These are phyloP conservation scores for Auriscalpium microsporum DNA, from an alignment of 768 basidiomycete genomes.

Conservation along the genomic window DNA sequence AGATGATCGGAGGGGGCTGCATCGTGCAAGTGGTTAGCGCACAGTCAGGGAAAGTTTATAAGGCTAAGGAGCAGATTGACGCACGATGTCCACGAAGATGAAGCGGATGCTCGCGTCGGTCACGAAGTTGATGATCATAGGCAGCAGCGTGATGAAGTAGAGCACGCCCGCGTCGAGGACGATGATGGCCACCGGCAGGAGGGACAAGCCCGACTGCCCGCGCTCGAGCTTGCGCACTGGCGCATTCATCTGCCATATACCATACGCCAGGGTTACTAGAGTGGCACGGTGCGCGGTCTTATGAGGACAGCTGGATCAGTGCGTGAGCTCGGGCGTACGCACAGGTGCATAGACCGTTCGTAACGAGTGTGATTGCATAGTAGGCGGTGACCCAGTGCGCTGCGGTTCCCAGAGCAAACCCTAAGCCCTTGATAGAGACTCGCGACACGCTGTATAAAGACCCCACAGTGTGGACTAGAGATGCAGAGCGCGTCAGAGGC, in stretches of 20 bases:
- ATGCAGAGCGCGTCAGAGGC: no score
- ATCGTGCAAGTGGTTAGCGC: not conserved
- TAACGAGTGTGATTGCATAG: not conserved
- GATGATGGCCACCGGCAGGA: not conserved
- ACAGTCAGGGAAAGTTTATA: no score
- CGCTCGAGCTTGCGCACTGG: not conserved
- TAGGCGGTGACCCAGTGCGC: conserved; percentile 1
- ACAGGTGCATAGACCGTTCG: conserved; percentile 1
- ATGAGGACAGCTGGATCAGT: not conserved
- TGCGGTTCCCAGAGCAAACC: not conserved
- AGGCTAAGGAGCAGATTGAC: not conserved
- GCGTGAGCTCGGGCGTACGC: not conserved
- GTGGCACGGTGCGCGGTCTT: not conserved
- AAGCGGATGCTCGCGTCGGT: conserved; percentile 13
- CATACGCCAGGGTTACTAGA: not conserved
- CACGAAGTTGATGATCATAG: conserved; percentile 19
- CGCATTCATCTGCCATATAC: conserved; percentile 1
- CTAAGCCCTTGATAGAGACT: not conserved
- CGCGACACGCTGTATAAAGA: no score
- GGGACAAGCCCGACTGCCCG: not conserved
- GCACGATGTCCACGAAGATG: conserved; percentile 20
- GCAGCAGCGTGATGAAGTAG: conserved; percentile 4
- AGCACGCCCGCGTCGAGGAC: conserved; percentile 1
- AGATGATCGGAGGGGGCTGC: conserved; percentile 19
- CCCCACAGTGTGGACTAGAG: no score